Percentiles rank a stretch among this genome's conserved stretches.
Conservation (phyloP, 2,329 filamentous ascomycete species). For the Xylaria polymorpha region DNA sequence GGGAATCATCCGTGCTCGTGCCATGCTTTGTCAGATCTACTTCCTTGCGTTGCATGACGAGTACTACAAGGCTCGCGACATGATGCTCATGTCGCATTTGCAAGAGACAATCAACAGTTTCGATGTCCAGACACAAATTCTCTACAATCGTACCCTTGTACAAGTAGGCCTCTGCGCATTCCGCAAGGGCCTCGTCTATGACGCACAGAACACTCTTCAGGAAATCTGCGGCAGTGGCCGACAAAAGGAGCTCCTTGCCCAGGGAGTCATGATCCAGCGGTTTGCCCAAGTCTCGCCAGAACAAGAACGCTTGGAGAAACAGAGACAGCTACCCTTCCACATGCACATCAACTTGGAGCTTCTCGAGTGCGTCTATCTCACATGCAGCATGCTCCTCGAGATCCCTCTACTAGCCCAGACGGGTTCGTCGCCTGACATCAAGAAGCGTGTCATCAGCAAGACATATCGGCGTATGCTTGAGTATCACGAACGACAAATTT, state of each 20-base stretch:
- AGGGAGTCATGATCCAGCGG: conserved; percentile 98
- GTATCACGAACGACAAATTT: conserved; percentile 99
- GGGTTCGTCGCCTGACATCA: conserved; percentile 94
- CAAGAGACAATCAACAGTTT: conserved; percentile 98
- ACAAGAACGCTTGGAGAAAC: conserved; percentile 96
- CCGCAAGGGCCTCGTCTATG: conserved; percentile 95
- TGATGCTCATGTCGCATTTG: conserved; percentile 99
- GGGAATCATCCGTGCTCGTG: conserved; percentile 93
- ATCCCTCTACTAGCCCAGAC: conserved; percentile 97
- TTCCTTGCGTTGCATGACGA: conserved; percentile 97
- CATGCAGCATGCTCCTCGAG: conserved; percentile 98
- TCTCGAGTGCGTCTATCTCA: conserved; percentile 97
- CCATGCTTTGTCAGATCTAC: conserved; percentile 99
- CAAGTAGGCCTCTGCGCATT: conserved; percentile 99
- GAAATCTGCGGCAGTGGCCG: conserved; percentile 98
- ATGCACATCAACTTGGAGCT: conserved; percentile 99
- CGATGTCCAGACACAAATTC: conserved; percentile 95
- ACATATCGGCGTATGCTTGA: conserved; percentile 99
- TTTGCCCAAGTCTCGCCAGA: conserved; percentile 97
- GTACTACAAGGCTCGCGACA: conserved; percentile 97
- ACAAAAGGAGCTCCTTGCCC: conserved; percentile 96
- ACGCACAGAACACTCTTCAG: conserved; percentile 96
- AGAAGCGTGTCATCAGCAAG: conserved; percentile 98
- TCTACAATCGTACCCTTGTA: conserved; percentile 97
- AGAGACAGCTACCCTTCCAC: conserved; percentile 98